These are phyloP conservation scores for Nephelium lappaceum DNA, from an alignment of 345 rosid genomes.

Conservation along the genomic window DNA sequence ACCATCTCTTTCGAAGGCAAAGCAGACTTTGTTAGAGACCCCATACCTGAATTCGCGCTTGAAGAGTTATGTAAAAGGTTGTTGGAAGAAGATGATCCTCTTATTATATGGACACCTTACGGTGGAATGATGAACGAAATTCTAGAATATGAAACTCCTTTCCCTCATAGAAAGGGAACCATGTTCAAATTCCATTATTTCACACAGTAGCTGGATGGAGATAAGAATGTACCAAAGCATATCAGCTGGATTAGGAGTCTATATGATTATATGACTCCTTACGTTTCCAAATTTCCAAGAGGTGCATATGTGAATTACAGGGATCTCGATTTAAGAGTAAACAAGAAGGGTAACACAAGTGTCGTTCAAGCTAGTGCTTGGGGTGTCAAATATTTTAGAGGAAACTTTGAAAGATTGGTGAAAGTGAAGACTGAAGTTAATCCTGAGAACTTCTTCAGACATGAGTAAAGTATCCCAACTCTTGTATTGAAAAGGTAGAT, in stretches of 20 bases:
- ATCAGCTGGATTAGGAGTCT: constrained; percentile 45
- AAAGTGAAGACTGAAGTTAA: constrained; percentile 24
- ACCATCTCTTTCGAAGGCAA: constrained; percentile 59
- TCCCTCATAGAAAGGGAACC: constrained; percentile 62
- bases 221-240: constrained; percentile 12
- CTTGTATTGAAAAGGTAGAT: too few species aligned
- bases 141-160: constrained; percentile 46
- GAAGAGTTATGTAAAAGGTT: constrained; percentile 51
- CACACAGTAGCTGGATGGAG: constrained; percentile 39
- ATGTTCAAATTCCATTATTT: constrained; percentile 55
- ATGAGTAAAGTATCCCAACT: constrained; percentile 63
- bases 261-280: constrained; percentile 52
- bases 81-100: constrained; percentile 48
- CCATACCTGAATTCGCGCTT: constrained; percentile 37
- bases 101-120: constrained; percentile 69
- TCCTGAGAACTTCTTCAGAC: constrained; percentile 54
- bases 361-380: constrained; percentile 38
- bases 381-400: constrained; percentile 54
- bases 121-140: constrained; percentile 74
- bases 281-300: constrained; percentile 55
- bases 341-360: constrained; percentile 29
- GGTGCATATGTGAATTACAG: constrained; percentile 62
- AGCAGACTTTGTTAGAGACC: constrained; percentile 52
- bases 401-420: constrained; percentile 53
- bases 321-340: constrained; percentile 54